Conservation (phyloP, 2,329 filamentous ascomycete species). For the Teratosphaeria viscida region DNA sequence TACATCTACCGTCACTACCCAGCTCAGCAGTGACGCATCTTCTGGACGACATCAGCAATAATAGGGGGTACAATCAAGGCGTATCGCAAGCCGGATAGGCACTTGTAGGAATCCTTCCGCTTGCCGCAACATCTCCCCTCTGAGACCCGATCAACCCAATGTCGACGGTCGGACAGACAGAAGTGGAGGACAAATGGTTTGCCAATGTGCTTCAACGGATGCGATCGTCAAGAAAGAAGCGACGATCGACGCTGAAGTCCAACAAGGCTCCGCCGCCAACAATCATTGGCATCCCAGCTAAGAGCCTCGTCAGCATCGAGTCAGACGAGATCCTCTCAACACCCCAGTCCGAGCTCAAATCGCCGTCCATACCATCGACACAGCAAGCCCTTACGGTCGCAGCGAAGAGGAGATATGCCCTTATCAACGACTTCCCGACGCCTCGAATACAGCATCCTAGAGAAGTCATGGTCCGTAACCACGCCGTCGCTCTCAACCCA, state of each 20-base stretch:
- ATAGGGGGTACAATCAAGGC: neutral
- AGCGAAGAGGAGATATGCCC: neutral
- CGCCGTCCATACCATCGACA: neutral
- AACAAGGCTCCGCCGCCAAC: neutral
- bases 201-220: neutral
- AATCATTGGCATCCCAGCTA: neutral
- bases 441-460: constrained; percentile 3
- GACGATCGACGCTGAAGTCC: neutral
- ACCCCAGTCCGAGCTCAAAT: neutral
- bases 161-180: neutral
- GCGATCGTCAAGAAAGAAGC: neutral
- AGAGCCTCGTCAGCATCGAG: neutral
- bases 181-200: neutral
- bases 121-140: neutral
- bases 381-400: neutral
- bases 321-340: neutral
- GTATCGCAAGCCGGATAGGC: too few species aligned
- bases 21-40: neutral
- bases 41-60: neutral
- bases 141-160: neutral
- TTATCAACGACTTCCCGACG: neutral
- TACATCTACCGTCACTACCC: neutral
- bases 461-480: constrained; percentile 26
- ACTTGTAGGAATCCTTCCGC: neutral
- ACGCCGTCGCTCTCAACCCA: constrained; percentile 28